Conservation (phyloP, 1,284 basidiomycete species). For the Irpex rosettiformis region DNA sequence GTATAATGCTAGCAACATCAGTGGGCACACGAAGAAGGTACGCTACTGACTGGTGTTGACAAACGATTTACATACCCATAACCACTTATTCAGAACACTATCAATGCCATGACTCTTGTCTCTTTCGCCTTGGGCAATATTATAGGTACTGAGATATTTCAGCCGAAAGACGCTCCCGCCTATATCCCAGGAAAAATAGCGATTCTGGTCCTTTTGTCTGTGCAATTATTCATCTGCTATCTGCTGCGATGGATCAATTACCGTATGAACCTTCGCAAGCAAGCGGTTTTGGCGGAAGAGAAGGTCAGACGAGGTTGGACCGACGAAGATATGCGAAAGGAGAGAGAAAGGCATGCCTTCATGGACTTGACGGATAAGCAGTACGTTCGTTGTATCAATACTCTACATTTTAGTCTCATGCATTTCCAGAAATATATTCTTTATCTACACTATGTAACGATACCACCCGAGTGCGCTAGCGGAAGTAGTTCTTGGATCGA, state of each 20-base stretch:
- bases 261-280: slow-evolving; percentile 51
- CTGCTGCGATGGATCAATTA: slow-evolving; percentile 54
- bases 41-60: not conserved
- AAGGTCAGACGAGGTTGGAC: slow-evolving; percentile 51
- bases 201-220: slow-evolving; percentile 55
- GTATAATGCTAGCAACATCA: slow-evolving; percentile 65
- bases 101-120: slow-evolving; percentile 59
- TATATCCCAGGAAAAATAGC: slow-evolving; percentile 64
- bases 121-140: slow-evolving; percentile 59
- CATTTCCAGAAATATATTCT: slow-evolving; percentile 30
- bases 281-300: slow-evolving; percentile 36
- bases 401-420: slow-evolving; percentile 3
- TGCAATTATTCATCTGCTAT: slow-evolving; percentile 47
- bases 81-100: slow-evolving; percentile 34
- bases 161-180: slow-evolving; percentile 56
- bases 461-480: not conserved
- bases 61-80: not conserved
- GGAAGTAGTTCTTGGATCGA: too few species aligned
- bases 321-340: slow-evolving; percentile 50
- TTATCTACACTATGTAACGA: slow-evolving; percentile 32
- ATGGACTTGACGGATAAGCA: slow-evolving; percentile 61
- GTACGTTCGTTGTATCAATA: slow-evolving; percentile 29
- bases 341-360: slow-evolving; percentile 59
- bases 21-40: slow-evolving; percentile 66
- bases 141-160: slow-evolving; percentile 59